These are phyloP conservation scores for Metschnikowia lunata DNA, from an alignment of 805 yeast species.

Conservation along the genomic window DNA sequence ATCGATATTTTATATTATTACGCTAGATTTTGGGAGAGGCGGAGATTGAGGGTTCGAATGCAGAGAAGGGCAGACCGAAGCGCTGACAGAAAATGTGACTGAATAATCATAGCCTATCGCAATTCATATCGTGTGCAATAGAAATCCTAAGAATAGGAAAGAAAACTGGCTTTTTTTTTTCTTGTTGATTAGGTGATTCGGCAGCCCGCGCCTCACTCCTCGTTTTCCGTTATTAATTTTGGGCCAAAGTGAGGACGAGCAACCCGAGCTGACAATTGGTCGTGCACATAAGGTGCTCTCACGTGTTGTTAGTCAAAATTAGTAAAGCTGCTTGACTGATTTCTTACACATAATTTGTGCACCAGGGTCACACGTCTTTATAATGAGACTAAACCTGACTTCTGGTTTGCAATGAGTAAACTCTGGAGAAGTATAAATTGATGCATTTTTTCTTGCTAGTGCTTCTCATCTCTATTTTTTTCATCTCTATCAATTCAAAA, in stretches of 20 bases:
- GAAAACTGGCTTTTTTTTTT: too few relatives aligned
- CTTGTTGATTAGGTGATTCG: too few relatives aligned
- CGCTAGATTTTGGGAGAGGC: too few relatives aligned
- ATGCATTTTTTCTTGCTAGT: background rate
- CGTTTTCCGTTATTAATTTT: too few relatives aligned
- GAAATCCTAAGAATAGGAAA: too few relatives aligned
- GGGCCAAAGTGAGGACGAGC: background rate
- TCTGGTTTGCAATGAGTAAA: background rate
- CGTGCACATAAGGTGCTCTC: background rate
- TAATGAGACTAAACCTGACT: background rate
- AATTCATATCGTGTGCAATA: too few relatives aligned
- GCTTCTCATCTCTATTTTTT: background rate
- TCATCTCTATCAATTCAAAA: conserved; percentile 1
- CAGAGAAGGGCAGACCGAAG: too few relatives aligned
- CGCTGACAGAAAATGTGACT: too few relatives aligned
- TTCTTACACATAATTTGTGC: background rate
- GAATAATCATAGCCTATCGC: too few relatives aligned
- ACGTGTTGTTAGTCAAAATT: background rate
- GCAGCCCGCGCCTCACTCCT: too few relatives aligned
- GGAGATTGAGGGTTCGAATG: too few relatives aligned
- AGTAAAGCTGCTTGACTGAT: background rate
- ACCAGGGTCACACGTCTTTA: background rate
- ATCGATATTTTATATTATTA: too few relatives aligned
- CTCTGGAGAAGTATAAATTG: conserved; percentile 1
- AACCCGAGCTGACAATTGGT: background rate